Evolutionary conservation across 768 basidiomycete genomes (phyloP).

Genomic region (Mycena galericulata): DNA sequence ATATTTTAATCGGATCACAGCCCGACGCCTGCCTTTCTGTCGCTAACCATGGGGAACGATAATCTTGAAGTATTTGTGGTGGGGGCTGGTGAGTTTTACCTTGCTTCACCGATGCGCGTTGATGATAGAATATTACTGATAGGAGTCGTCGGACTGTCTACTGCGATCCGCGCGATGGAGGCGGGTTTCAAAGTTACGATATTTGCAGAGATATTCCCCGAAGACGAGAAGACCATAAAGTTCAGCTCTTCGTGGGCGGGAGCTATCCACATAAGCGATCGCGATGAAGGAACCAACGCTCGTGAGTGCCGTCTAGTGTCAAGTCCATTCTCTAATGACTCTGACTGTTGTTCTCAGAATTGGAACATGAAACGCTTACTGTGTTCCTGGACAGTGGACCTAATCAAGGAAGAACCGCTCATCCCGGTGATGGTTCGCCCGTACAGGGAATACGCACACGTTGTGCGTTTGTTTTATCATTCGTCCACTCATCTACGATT

Average conservation of each 20-base stretch:
- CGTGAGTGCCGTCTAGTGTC: too few relatives aligned
- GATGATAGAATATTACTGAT: too few relatives aligned
- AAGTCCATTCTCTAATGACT: too few relatives aligned
- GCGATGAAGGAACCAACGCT: too few relatives aligned
- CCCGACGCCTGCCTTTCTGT: too few relatives aligned
- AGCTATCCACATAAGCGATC: not conserved
- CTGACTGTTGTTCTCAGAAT: too few relatives aligned
- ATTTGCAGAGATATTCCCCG: conserved; percentile 63
- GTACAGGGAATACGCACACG: not conserved
- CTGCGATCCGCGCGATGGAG: conserved; percentile 63
- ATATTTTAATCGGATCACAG: too few relatives aligned
- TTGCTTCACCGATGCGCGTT: too few relatives aligned
- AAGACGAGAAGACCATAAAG: conserved; percentile 57
- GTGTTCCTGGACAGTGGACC: conserved; percentile 2
- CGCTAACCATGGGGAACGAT: too few relatives aligned
- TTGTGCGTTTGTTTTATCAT: not conserved
- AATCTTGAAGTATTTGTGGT: too few relatives aligned
- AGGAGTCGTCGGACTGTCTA: conserved; percentile 69
- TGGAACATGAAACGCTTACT: not conserved
- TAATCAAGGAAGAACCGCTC: conserved; percentile 6
- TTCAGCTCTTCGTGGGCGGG: conserved; percentile 69
- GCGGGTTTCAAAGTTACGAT: conserved; percentile 59
- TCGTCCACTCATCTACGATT: not conserved
- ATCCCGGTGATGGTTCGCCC: conserved; percentile 14
- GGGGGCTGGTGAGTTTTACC: too few relatives aligned